A percentile compares a stretch with the other conserved stretches of the same genome.
phyloP scores from a whole-genome alignment of 176 grass and related monocot genomes.

The Pontederia paniculata region DNA sequence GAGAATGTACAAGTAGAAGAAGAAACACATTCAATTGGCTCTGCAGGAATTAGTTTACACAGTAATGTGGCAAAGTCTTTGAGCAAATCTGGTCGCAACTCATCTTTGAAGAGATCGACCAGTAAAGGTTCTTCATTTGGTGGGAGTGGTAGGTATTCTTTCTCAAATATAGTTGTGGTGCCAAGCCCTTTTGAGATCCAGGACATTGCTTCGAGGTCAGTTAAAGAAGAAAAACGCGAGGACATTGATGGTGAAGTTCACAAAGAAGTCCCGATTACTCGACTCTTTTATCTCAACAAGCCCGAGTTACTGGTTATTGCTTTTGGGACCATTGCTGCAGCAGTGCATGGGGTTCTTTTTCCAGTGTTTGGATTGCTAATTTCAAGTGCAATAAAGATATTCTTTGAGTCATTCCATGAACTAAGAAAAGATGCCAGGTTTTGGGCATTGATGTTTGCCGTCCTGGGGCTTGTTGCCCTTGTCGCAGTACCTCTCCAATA shows the following conservation, averaged over 20 bases:
- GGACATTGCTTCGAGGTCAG: slow-evolving; percentile 1
- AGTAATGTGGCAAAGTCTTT: slow-evolving; percentile 8
- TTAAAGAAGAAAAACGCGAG: slow-evolving; percentile 13
- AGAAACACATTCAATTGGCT: slow-evolving; percentile 15
- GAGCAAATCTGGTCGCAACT: slow-evolving; percentile 4
- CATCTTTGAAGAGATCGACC: slow-evolving; percentile 10
- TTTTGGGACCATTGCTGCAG: slow-evolving; percentile 45
- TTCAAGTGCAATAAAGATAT: slow-evolving; percentile 60
- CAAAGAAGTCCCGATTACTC: slow-evolving; percentile 39
- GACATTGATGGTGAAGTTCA: slow-evolving; percentile 4
- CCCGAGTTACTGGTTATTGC: slow-evolving; percentile 45
- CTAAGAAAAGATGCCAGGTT: slow-evolving; percentile 55
- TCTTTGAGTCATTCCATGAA: slow-evolving; percentile 54
- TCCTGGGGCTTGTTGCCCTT: slow-evolving; percentile 28
- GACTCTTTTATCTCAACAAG: slow-evolving; percentile 69
- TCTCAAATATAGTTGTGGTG: slow-evolving; percentile 26
- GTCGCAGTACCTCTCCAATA: slow-evolving; percentile 39
- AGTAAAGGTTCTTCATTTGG: slow-evolving; percentile 44
- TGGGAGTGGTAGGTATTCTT: slow-evolving; percentile 33
- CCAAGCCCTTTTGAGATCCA: slow-evolving; percentile 31
- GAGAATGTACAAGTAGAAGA: slow-evolving; percentile 12
- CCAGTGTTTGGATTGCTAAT: slow-evolving; percentile 54
- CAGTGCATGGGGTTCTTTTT: slow-evolving; percentile 39
- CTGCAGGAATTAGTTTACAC: slow-evolving; percentile 22
- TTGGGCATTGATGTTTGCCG: slow-evolving; percentile 63